Evolutionary conservation across 768 basidiomycete genomes (phyloP).

Genomic region (Lactarius akahatsu): DNA sequence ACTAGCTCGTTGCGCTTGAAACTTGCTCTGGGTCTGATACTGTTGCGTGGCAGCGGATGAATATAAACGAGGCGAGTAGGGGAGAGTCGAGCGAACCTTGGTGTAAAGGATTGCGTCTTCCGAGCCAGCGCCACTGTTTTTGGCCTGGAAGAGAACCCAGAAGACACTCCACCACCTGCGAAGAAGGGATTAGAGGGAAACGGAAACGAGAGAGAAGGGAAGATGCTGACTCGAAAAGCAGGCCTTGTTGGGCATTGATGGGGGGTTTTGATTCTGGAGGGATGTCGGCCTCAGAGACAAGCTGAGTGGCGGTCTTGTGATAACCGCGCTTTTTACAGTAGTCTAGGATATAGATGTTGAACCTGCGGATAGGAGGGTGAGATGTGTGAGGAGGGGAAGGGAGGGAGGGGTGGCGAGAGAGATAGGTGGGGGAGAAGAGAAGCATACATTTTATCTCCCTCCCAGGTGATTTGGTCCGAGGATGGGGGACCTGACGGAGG

Average conservation of each 20-base stretch:
- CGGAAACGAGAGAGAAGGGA: conserved; percentile 15
- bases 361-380: conserved; percentile 47
- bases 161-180: conserved; percentile 87
- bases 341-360: conserved; percentile 87
- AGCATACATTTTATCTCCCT: conserved; percentile 80
- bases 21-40: conserved; percentile 40
- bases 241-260: conserved; percentile 79
- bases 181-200: conserved; percentile 24
- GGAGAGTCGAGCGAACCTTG: conserved; percentile 47
- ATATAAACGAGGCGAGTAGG: not conserved
- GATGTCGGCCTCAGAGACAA: conserved; percentile 66
- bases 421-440: conserved; percentile 15
- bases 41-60: conserved; percentile 23
- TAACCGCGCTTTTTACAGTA: conserved; percentile 82
- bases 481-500: conserved; percentile 25
- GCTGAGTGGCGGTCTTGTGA: conserved; percentile 65
- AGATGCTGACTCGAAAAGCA: conserved; percentile 72
- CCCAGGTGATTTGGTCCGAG: conserved; percentile 56
- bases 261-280: conserved; percentile 63
- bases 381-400: not conserved
- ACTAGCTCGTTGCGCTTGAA: not conserved
- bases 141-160: conserved; percentile 82
- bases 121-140: conserved; percentile 62
- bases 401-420: not conserved
- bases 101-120: conserved; percentile 74